Conservation (phyloP, 208 protist genomes). For the Entamoeba dispar region DNA sequence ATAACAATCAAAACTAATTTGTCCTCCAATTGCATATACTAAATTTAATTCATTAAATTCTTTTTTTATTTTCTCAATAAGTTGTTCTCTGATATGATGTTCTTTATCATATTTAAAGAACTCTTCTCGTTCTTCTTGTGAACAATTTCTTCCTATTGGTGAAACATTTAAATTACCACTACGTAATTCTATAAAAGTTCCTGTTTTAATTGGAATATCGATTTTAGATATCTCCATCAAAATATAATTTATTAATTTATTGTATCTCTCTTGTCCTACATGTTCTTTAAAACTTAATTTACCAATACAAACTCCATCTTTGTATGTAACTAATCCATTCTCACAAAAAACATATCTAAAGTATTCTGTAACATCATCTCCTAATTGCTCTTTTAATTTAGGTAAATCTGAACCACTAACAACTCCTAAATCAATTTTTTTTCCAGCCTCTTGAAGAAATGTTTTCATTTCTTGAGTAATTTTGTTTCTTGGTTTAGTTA, state of each 20-base stretch:
- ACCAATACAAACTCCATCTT: constrained; percentile 42
- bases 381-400: constrained; percentile 89
- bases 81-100: constrained; percentile 66
- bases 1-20: constrained; percentile 98
- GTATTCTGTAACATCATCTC: constrained; percentile 32
- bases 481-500: constrained; percentile 36
- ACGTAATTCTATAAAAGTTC: constrained; percentile 94
- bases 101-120: constrained; percentile 83
- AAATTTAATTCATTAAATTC: constrained; percentile 53
- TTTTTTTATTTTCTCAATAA: constrained; percentile 62
- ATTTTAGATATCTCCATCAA: constrained; percentile 73
- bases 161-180: constrained; percentile 96
- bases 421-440: constrained; percentile 66
- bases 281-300: constrained; percentile 57
- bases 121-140: constrained; percentile 75
- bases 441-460: constrained; percentile 52
- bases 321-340: constrained; percentile 63
- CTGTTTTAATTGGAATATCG: constrained; percentile 82
- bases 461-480: constrained; percentile 60
- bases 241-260: constrained; percentile 71
- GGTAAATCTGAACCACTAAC: constrained; percentile 88
- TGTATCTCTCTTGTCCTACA: constrained; percentile 69
- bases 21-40: constrained; percentile 83
- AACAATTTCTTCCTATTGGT: constrained; percentile 87
- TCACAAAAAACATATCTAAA: constrained; percentile 93